Base-by-base conservation (phyloP, 257 asterid species). In the Orobanche coerulescens region DNA sequence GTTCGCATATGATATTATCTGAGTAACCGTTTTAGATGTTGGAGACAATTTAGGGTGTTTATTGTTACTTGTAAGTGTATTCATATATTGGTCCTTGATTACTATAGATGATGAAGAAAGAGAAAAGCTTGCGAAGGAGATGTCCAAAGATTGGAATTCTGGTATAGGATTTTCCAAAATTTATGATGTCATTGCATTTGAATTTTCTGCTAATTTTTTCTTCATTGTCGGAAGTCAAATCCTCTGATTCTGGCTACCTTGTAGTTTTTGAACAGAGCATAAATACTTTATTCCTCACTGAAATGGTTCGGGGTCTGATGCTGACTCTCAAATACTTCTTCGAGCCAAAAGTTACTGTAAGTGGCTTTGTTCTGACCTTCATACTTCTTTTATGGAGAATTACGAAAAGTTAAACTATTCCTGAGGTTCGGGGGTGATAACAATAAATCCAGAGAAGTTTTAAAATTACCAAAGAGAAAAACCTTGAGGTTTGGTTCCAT, bases 141-240 rank as follows among this genome's bases (percentile, higher is more conserved):
- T 87, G 49, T 87, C 95, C 13, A 84, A 87, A 61, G 95, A 87
- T 74, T 87, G 95, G 95, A 87, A 26, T 65, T 80, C 95, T 52
- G 94, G 95, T 87, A 59, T 28, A 52, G 22, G 60, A 39, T 46
- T 65, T 79, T 22, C 6, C 33, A 25, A 22, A 40, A 24, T 71
- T 52, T 43, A 30, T 15, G 8, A 16, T 8, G 19, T 51, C 47
- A 14, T 47, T 54, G 51, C 36, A 15, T 48, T 64, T 68, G 66
- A 62, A 8, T 66, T 12, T 30, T 13, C 8, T 63, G 24, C 52
- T n/a, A n/a, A 31, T 43, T 64, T 42, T 63, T 56, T 22, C 43
- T 59, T 58, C 16, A 24, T 4, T 36, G 7, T 46, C 63, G 23
- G n/a, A n/a, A 61, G 37, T 20, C 19, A 42, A 58, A 25, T 19